Percentiles rank a stretch among this genome's conserved stretches.
phyloP scores from a whole-genome alignment of 2,329 filamentous ascomycete genomes.

The Hypoxylon sp. region DNA sequence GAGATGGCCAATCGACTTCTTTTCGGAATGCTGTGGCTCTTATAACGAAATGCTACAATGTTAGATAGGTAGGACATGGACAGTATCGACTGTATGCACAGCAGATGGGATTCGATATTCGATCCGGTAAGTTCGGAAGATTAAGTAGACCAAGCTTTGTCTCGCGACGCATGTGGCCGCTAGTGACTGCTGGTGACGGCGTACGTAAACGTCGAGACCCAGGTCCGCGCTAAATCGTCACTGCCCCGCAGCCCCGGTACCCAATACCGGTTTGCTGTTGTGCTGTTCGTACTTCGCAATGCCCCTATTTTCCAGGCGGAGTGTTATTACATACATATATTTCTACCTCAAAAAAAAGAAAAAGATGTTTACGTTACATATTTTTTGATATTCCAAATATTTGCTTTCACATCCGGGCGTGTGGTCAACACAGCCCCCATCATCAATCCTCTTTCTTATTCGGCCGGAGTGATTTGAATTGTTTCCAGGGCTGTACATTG shows the following conservation, averaged over 20 bases:
- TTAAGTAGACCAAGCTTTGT: constrained; percentile 29
- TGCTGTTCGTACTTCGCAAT: not conserved
- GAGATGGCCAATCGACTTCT: constrained; percentile 12
- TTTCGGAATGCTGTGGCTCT: constrained; percentile 4
- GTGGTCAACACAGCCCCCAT: not conserved
- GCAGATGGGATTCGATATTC: constrained; percentile 11
- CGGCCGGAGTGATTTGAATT: not conserved
- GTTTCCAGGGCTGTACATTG: not conserved
- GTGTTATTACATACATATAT: not conserved
- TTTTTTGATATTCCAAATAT: not conserved
- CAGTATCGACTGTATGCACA: not conserved
- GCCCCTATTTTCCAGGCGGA: not conserved
- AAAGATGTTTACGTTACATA: not conserved
- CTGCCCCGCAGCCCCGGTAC: constrained; percentile 19
- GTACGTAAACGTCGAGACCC: constrained; percentile 25
- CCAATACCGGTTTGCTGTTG: not conserved
- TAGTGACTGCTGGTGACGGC: constrained; percentile 24
- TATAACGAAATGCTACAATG: constrained; percentile 2
- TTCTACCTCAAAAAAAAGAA: not conserved
- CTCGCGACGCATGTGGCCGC: constrained; percentile 5
- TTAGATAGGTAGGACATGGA: constrained; percentile 5
- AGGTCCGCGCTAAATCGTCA: constrained; percentile 11
- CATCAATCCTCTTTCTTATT: not conserved
- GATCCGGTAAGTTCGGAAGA: constrained; percentile 36
- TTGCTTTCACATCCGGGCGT: not conserved